phyloP scores from a whole-genome alignment of 192 early-diverging fungal species.

The Backusella morwellensis region DNA sequence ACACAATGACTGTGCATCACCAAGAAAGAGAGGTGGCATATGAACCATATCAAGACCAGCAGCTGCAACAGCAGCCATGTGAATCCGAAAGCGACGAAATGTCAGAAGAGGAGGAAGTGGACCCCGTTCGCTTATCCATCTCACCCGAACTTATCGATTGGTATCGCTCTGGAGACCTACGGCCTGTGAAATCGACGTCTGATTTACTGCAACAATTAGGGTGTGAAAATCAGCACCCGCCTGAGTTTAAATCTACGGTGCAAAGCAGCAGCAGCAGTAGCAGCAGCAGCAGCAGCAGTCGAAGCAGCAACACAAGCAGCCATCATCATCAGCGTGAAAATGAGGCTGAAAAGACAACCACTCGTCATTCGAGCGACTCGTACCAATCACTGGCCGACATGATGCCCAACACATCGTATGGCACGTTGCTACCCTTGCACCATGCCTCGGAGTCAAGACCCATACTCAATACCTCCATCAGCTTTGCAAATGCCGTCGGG shows the following conservation, averaged over 20 bases:
- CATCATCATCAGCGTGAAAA: background rate
- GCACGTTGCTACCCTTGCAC: background rate
- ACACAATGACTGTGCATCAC: background rate
- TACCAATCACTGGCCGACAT: conserved; percentile 18
- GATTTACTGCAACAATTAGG: conserved; percentile 6
- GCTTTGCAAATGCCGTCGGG: conserved; percentile 1
- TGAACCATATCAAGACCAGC: background rate
- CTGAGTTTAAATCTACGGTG: background rate
- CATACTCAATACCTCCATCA: background rate
- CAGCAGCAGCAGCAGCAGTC: background rate
- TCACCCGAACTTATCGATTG: conserved; percentile 2
- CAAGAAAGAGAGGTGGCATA: background rate
- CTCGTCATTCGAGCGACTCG: background rate
- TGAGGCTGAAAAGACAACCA: background rate
- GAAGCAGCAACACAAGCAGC: background rate
- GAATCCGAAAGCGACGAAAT: background rate
- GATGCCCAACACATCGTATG: background rate
- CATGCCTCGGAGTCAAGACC: background rate
- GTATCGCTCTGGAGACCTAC: conserved; percentile 10
- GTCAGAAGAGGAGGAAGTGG: background rate
- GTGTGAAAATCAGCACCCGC: background rate
- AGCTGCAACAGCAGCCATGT: background rate
- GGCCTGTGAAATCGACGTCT: too few relatives aligned
- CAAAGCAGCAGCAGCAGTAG: background rate
- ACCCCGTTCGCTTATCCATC: conserved; percentile 1